A percentile compares a stretch with the other conserved stretches of the same genome.
phyloP scores from a whole-genome alignment of 306 rosid species.

The Vigna unguiculata region DNA sequence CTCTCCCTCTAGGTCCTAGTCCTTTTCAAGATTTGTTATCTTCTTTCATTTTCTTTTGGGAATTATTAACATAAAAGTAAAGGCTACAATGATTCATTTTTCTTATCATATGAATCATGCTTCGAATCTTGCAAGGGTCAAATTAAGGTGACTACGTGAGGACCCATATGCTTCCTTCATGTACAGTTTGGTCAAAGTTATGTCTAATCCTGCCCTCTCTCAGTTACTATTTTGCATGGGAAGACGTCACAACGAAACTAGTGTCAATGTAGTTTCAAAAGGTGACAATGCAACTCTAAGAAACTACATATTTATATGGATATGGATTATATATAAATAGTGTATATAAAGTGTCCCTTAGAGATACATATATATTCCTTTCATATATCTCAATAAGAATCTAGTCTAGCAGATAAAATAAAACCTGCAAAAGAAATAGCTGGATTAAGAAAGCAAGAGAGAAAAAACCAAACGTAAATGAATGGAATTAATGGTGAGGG shows the following conservation, averaged over 20 bases:
- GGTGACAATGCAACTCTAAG: slow-evolving; percentile 2
- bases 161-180: slow-evolving; percentile 53
- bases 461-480: background rate
- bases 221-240: slow-evolving; percentile 47
- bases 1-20: background rate
- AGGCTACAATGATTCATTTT: slow-evolving; percentile 47
- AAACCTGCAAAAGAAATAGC: slow-evolving; percentile 29
- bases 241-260: slow-evolving; percentile 33
- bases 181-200: slow-evolving; percentile 53
- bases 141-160: slow-evolving; percentile 50
- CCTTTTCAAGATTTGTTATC: background rate
- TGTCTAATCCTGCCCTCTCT: slow-evolving; percentile 43
- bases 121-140: slow-evolving; percentile 54
- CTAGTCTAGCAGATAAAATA: slow-evolving; percentile 35
- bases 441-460: slow-evolving; percentile 1
- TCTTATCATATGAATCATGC: slow-evolving; percentile 40
- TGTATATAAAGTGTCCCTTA: background rate
- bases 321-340: background rate
- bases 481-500: background rate
- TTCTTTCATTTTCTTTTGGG: slow-evolving; percentile 31
- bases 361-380: slow-evolving; percentile 10
- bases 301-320: background rate
- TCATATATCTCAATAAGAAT: slow-evolving; percentile 46
- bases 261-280: slow-evolving; percentile 4
- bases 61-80: slow-evolving; percentile 36